Evolutionary conservation across 176 grass and related monocot species (phyloP), one percentile per base, ranked within the genome.

Genomic region (Oryza meridionalis): DNA sequence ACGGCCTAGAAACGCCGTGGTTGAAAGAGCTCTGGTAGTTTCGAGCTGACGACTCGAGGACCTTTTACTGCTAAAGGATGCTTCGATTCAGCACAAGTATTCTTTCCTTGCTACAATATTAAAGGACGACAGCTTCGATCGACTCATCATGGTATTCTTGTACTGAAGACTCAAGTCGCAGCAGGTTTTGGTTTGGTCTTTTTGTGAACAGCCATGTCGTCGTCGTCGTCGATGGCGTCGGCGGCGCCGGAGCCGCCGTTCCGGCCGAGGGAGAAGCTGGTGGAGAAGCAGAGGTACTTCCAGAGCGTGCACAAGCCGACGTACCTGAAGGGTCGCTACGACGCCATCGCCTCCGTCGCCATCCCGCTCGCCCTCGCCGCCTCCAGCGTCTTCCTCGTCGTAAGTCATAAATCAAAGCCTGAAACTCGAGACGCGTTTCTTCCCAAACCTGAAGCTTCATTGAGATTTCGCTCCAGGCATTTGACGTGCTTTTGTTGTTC

Each of bases 301-400:
- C 92, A 97, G 86, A 90, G 35, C 77, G 65, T 92, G 43, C 81
- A 63, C 35, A 91, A 58, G 74, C 92, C 89, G 63, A 97, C 90
- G 27, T 94, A 88, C 79, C 70, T 94, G 63, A 93, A 94, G 74
- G 92, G 92, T 2, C 88, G 90, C 67, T 90, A 88, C 70, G 92
- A 97, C 74, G 37, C 42, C 21, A 10, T 97, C 76, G 91, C 92
- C 72, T 94, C 92, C 65, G 86, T 97, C 62, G 94, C 88, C 11
- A 84, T 97, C 81, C 92, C 92, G 71, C 88, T 90, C 72, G 88
- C 88, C 16, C 82, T 97, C 4, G 86, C 95, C 11, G 37, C 82
- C 81, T 80, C 92, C 59, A 88, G 84, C 84, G 73, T 94, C 75
- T 88, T 79, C 78, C 84, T 97, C 53, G 73, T 91, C 16, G 92